Percentiles rank a stretch among this genome's conserved stretches.
Conservation (phyloP, 2,329 filamentous ascomycete species). For the Beauveria pseudobassiana region DNA sequence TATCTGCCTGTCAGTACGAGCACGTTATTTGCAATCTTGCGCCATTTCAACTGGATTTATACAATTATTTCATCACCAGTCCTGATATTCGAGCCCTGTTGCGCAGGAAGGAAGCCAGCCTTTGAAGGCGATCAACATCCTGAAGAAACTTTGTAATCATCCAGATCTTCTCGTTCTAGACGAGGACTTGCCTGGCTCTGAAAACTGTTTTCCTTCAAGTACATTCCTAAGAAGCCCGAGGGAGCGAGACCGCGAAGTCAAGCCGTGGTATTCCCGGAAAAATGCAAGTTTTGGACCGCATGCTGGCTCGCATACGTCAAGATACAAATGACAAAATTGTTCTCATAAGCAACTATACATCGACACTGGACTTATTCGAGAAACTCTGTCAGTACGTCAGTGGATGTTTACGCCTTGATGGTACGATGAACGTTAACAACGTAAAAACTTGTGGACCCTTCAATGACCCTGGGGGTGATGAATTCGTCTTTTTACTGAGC, state of each 20-base stretch:
- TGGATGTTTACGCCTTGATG: conserved; percentile 87
- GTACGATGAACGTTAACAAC: conserved; percentile 95
- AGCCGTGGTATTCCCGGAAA: conserved; percentile 97
- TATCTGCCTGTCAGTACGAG: conserved; percentile 96
- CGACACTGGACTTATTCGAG: conserved; percentile 91
- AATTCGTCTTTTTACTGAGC: conserved; percentile 93
- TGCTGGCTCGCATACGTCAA: conserved; percentile 90
- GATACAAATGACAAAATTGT: conserved; percentile 99
- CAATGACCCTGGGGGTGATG: conserved; percentile 82
- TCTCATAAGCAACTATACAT: conserved; percentile 96
- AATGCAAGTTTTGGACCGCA: conserved; percentile 95
- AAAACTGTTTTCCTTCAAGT: conserved; percentile 75
- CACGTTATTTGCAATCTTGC: conserved; percentile 96
- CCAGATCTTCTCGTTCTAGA: conserved; percentile 82
- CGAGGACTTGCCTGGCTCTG: conserved; percentile 79
- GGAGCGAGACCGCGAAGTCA: conserved; percentile 86
- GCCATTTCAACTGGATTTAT: conserved; percentile 85
- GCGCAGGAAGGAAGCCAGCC: conserved; percentile 89
- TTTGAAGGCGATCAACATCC: conserved; percentile 88
- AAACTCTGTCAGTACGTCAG: conserved; percentile 72
- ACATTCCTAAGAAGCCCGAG: conserved; percentile 76
- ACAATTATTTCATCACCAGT: conserved; percentile 95
- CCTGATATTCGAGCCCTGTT: conserved; percentile 90
- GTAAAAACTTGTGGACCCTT: conserved; percentile 96
- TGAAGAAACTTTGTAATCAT: conserved; percentile 98